phyloP scores from a whole-genome alignment of 2,329 filamentous ascomycete genomes.

The Aspergillus cejpii region DNA sequence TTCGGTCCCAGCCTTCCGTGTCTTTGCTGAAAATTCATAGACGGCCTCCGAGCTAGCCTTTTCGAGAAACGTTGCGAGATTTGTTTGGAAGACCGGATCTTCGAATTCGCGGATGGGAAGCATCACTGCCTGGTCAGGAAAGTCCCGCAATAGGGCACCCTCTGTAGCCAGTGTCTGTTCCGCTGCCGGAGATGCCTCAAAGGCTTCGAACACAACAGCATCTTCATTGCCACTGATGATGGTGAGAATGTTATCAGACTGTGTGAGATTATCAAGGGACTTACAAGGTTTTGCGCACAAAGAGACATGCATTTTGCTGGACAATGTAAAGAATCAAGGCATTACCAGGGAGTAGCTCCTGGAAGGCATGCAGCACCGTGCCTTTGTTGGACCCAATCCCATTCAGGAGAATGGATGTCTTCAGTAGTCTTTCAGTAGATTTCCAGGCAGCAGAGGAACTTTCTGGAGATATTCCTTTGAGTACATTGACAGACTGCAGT shows the following conservation, averaged over 20 bases:
- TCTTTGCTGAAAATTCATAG: slow-evolving; percentile 48
- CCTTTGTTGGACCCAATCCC: neutral
- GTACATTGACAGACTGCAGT: slow-evolving; percentile 17
- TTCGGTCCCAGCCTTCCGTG: slow-evolving; percentile 46
- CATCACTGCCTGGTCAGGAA: slow-evolving; percentile 51
- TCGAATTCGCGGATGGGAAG: slow-evolving; percentile 40
- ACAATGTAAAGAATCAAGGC: neutral
- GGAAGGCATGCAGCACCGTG: neutral
- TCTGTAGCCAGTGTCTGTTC: slow-evolving; percentile 48
- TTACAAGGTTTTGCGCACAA: neutral
- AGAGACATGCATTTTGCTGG: neutral
- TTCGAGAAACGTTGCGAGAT: slow-evolving; percentile 50
- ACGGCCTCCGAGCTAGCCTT: slow-evolving; percentile 51
- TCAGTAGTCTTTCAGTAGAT: neutral
- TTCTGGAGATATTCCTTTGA: slow-evolving; percentile 12
- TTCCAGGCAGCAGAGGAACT: slow-evolving; percentile 12
- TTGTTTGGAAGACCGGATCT: slow-evolving; percentile 42
- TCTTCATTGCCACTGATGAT: slow-evolving; percentile 12
- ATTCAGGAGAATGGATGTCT: neutral
- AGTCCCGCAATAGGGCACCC: slow-evolving; percentile 52
- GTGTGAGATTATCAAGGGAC: neutral
- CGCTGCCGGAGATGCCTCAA: slow-evolving; percentile 53
- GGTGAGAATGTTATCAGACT: neutral
- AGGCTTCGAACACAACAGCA: slow-evolving; percentile 51
- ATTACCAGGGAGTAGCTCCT: neutral